Evolutionary conservation across 257 asterid species (phyloP).

Genomic region (Solanum etuberosum): DNA sequence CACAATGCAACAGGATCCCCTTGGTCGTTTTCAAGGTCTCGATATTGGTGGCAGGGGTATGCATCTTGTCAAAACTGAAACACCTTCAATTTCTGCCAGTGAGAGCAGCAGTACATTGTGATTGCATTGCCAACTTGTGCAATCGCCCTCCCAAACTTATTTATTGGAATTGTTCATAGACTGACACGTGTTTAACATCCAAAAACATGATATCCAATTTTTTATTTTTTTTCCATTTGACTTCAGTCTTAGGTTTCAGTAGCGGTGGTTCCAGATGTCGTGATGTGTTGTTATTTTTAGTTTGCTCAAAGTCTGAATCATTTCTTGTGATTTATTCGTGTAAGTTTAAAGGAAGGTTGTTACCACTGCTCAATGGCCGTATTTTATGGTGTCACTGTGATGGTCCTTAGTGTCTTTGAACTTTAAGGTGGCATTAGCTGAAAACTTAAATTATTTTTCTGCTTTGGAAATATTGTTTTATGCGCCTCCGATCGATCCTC

Average conservation of each 20-base stretch:
- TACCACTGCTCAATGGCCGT: neutral
- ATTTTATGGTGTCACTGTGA: too few relatives aligned
- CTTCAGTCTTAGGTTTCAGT: constrained; percentile 1
- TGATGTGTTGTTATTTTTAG: neutral
- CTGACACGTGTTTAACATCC: constrained; percentile 13
- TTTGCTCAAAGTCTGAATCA: neutral
- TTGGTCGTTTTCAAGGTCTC: constrained; percentile 51
- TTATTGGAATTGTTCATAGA: constrained; percentile 38
- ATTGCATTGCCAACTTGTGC: constrained; percentile 1
- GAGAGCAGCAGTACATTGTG: constrained; percentile 62
- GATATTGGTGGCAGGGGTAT: constrained; percentile 41
- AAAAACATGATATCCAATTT: neutral
- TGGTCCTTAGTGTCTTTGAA: neutral
- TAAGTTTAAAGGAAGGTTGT: neutral
- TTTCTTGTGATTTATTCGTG: constrained; percentile 1
- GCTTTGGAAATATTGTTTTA: neutral
- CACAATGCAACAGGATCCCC: constrained; percentile 33
- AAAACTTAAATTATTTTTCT: neutral
- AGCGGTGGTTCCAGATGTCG: constrained; percentile 2
- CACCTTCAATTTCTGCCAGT: constrained; percentile 44
- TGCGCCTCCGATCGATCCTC: neutral
- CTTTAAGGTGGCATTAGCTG: neutral
- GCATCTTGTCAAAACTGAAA: constrained; percentile 46
- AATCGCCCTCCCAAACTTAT: constrained; percentile 8
- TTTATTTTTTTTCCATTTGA: neutral